phyloP scores from a whole-genome alignment of 805 yeast genomes.

The Cyberlindnera japonica region DNA sequence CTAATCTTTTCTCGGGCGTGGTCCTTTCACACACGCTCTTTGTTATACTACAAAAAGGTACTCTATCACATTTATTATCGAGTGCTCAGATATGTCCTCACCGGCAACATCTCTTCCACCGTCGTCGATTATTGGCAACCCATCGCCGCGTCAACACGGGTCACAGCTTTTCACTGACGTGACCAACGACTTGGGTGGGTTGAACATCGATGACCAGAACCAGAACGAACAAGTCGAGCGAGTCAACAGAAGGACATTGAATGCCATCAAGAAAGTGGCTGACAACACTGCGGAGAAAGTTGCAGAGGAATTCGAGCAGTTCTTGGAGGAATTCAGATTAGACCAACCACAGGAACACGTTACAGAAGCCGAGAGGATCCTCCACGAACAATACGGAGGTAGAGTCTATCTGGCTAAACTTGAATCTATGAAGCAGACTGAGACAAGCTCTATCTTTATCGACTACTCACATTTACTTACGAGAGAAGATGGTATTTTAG shows the following conservation, averaged over 20 bases:
- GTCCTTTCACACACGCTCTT: too few relatives aligned
- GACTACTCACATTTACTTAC: conserved; percentile 77
- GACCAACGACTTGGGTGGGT: conserved; percentile 18
- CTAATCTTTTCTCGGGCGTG: background rate
- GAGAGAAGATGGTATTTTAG: conserved; percentile 81
- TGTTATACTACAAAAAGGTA: too few relatives aligned
- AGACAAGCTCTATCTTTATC: conserved; percentile 72
- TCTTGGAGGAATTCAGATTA: conserved; percentile 61
- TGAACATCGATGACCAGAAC: conserved; percentile 10
- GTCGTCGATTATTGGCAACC: conserved; percentile 11
- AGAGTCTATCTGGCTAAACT: conserved; percentile 73
- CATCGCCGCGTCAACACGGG: conserved; percentile 1
- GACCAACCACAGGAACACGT: conserved; percentile 30
- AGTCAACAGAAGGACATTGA: conserved; percentile 52
- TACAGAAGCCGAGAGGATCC: conserved; percentile 29
- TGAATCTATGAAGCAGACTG: conserved; percentile 73
- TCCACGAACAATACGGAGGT: conserved; percentile 44
- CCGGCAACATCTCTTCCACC: conserved; percentile 16
- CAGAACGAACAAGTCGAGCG: conserved; percentile 24
- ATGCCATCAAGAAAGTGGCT: conserved; percentile 77
- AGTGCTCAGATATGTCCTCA: conserved; percentile 14
- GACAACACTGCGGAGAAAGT: conserved; percentile 95
- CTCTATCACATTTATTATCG: too few relatives aligned
- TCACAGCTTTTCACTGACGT: conserved; percentile 19
- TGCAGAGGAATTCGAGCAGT: conserved; percentile 83